phyloP scores from a whole-genome alignment of 768 basidiomycete genomes.

The Auriculariales sp. region DNA sequence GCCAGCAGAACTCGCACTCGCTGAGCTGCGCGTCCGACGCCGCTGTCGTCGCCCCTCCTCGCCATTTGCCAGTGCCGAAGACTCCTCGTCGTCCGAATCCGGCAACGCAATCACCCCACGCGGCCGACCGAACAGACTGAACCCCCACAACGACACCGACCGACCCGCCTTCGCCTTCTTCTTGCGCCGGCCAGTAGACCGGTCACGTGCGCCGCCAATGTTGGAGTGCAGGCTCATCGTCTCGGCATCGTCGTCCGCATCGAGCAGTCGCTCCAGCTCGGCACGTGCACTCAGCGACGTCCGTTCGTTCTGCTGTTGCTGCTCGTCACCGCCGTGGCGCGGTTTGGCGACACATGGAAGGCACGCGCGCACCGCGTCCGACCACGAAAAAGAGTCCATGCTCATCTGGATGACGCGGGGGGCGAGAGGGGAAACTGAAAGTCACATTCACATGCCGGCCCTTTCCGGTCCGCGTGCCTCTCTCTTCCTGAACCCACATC shows the following conservation, averaged over 20 bases:
- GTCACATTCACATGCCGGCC: too few relatives aligned
- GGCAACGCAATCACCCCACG: conserved; percentile 36
- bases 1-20: conserved; percentile 10
- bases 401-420: too few relatives aligned
- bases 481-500: too few relatives aligned
- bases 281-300: conserved; percentile 16
- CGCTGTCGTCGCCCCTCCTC: conserved; percentile 1
- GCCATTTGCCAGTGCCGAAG: conserved; percentile 1
- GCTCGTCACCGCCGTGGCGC: conserved; percentile 13
- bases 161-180: conserved; percentile 11
- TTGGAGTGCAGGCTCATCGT: conserved; percentile 56
- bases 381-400: conserved; percentile 45
- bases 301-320: conserved; percentile 25
- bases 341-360: conserved; percentile 32
- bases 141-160: conserved; percentile 47
- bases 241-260: conserved; percentile 39
- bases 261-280: conserved; percentile 38
- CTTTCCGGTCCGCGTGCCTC: too few relatives aligned
- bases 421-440: too few relatives aligned
- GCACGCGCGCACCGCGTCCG: conserved; percentile 47
- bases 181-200: conserved; percentile 20
- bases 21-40: background rate
- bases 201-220: conserved; percentile 21
- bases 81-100: conserved; percentile 34
- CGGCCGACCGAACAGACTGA: conserved; percentile 47